Percentiles rank a stretch among this genome's conserved stretches.
Conservation (phyloP, 768 basidiomycete genomes). For the Crassisporium funariophilum region DNA sequence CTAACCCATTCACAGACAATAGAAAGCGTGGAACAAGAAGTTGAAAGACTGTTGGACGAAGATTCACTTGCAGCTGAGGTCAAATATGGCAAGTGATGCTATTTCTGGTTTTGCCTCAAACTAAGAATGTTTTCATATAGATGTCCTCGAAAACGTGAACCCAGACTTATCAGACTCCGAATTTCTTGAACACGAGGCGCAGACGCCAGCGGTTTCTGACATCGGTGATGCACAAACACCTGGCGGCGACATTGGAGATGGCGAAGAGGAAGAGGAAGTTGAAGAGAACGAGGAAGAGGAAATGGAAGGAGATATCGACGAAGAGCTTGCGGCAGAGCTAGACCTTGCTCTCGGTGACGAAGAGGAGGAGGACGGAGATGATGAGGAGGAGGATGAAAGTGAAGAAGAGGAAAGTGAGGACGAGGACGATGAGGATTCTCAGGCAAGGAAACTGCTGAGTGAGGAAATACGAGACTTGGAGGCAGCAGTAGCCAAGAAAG, state of each 20-base stretch:
- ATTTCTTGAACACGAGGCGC: conserved; percentile 74
- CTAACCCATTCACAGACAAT: conserved; percentile 63
- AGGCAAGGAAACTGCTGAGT: conserved; percentile 77
- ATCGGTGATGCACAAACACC: conserved; percentile 64
- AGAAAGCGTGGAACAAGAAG: conserved; percentile 92
- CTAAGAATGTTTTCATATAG: conserved; percentile 35
- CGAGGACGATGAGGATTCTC: conserved; percentile 79
- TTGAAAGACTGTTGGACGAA: conserved; percentile 81
- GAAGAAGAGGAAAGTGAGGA: conserved; percentile 80
- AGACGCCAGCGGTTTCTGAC: conserved; percentile 73
- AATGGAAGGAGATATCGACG: conserved; percentile 81
- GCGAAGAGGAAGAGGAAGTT: conserved; percentile 56
- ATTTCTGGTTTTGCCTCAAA: background rate
- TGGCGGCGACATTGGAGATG: conserved; percentile 51
- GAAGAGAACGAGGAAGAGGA: conserved; percentile 67
- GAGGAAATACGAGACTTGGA: conserved; percentile 91
- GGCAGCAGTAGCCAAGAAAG: conserved; percentile 85
- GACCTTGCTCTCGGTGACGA: conserved; percentile 78
- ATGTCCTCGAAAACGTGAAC: conserved; percentile 87
- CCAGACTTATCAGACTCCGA: conserved; percentile 91
- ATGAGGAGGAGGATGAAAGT: conserved; percentile 57
- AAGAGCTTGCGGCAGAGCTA: conserved; percentile 85
- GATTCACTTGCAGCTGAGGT: conserved; percentile 77
- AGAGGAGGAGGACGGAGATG: conserved; percentile 68
- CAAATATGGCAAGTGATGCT: conserved; percentile 61